phyloP scores from a whole-genome alignment of 2,329 filamentous ascomycete species.

The Neonectria coccinea region DNA sequence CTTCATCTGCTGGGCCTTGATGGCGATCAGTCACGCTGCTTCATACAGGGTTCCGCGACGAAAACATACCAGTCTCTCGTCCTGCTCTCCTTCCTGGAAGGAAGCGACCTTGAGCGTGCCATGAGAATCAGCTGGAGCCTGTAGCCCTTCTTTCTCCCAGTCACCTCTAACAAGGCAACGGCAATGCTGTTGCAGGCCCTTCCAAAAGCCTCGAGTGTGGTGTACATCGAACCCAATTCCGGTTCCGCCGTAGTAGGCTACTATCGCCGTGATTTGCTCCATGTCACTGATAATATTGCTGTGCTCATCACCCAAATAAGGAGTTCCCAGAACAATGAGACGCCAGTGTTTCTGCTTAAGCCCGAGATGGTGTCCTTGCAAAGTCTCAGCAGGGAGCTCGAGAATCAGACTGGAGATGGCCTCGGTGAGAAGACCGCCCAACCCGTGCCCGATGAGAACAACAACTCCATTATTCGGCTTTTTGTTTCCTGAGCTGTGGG shows the following conservation, averaged over 20 bases:
- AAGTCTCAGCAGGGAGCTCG: not conserved
- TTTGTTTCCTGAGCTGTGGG: not conserved
- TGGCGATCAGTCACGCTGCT: not conserved
- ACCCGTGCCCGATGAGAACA: constrained; percentile 6
- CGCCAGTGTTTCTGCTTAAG: constrained; percentile 5
- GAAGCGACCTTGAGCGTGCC: not conserved
- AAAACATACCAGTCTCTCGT: not conserved
- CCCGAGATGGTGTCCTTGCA: constrained; percentile 6
- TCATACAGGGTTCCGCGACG: not conserved
- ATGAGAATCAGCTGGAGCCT: not conserved
- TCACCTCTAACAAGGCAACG: not conserved
- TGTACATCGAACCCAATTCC: not conserved
- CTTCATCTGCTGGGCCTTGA: not conserved
- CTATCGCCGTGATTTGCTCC: not conserved
- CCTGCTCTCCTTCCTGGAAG: not conserved
- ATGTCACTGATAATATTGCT: not conserved
- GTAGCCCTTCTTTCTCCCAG: not conserved
- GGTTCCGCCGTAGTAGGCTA: not conserved
- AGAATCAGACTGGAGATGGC: constrained; percentile 4
- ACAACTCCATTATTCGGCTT: constrained; percentile 1
- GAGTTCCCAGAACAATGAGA: constrained; percentile 4
- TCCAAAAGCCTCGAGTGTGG: not conserved
- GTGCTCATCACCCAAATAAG: not conserved
- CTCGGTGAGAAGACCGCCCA: constrained; percentile 1
- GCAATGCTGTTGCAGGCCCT: not conserved